Base-by-base conservation (phyloP, 805 yeast species). In the Maudiozyma turicensis region DNA sequence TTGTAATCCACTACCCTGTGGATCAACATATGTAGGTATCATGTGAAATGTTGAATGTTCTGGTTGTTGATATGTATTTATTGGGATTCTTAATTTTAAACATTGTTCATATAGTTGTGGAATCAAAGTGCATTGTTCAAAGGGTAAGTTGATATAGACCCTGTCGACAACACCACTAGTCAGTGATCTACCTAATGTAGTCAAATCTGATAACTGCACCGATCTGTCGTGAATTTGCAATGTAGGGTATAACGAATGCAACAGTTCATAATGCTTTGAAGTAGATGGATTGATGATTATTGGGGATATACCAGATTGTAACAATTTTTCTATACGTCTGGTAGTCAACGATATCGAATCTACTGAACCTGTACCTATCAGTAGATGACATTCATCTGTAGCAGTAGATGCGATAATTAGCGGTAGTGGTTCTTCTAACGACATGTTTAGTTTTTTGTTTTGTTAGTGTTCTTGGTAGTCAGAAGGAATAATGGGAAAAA, bases 11-110 rank as follows among this genome's bases (percentile, higher is more conserved):
- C 68, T 65, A 15, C 60, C 58, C 46, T 77, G 80, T 6, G 95
- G 93, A 49, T 82, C 80, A 2, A 72, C 68, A 59, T 77, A 78
- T 0, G 90, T 79, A 0, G 96, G 84, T 26, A 88, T 70, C 48
- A 88, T 64, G 0, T 91, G 78, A 63, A 90, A 90, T 0, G 90
- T 79, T 48, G 93, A 85, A 29, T 75, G 71, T 33, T 80, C 81
- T 0, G 89, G 80, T 13, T 80, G 75, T 54, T 87, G 95, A 0
- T 84, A 75, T 0, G 86, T 83, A 60, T 88, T 89, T 43, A 91
- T 73, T 0, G 97, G 97, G 4, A 90, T 85, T 59, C 97, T 74
- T 46, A 78, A 68, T 47, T 72, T 66, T 43, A 65, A 65, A 66
- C 96, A 87, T 38, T 60, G 69, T 1, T 68, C 57, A 52, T 65